Percentiles rank a stretch among this genome's conserved stretches.
Conservation (phyloP, 83 land plant species). For the Larix sibirica region DNA sequence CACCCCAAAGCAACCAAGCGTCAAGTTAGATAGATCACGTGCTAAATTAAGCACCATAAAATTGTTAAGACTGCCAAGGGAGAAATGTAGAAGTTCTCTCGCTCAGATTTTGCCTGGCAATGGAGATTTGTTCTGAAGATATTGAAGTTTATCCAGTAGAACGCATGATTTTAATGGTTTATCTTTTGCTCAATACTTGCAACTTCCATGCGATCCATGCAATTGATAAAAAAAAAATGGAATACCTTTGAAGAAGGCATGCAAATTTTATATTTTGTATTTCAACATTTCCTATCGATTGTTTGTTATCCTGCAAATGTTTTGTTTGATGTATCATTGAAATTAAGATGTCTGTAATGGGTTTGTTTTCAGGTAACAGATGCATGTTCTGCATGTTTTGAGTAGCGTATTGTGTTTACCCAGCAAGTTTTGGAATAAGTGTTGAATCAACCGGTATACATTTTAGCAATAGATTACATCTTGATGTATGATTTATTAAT, state of each 20-base stretch:
- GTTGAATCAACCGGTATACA: constrained; percentile 89
- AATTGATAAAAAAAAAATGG: constrained; percentile 84
- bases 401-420: constrained; percentile 94
- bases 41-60: no score
- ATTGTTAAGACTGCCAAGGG: no score
- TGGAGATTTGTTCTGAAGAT: no score
- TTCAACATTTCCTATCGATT: background rate
- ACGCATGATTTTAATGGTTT: no score
- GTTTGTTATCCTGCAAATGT: no score
- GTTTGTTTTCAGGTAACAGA: constrained; percentile 73
- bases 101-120: no score
- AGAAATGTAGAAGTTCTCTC: no score
- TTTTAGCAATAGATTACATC: background rate
- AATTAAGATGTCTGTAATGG: background rate
- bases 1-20: no score
- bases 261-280: background rate
- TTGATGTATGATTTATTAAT: background rate
- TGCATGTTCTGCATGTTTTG: constrained; percentile 97
- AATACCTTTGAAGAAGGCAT: constrained; percentile 86
- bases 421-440: constrained; percentile 94
- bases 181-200: no score
- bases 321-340: background rate
- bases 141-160: no score
- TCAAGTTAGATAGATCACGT: no score
- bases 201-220: constrained; percentile 69